Evolutionary conservation across 768 basidiomycete genomes (phyloP).

Genomic region (Lentinula detonsa): DNA sequence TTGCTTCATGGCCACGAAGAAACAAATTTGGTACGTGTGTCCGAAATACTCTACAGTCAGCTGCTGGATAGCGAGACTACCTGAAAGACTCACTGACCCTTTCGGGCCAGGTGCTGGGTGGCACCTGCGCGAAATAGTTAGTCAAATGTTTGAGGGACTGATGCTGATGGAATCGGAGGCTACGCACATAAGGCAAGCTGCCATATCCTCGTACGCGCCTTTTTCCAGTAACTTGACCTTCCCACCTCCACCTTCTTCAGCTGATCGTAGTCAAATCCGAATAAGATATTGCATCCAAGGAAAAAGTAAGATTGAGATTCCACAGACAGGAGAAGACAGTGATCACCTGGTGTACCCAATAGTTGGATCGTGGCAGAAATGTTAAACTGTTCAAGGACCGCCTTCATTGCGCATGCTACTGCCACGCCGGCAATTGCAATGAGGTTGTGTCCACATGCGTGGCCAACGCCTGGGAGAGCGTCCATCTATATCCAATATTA

Average conservation of each 20-base stretch:
- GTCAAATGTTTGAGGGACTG: not conserved
- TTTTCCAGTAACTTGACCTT: constrained; percentile 64
- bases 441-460: constrained; percentile 59
- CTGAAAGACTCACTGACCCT: constrained; percentile 57
- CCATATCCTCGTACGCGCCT: constrained; percentile 74
- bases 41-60: constrained; percentile 63
- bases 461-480: constrained; percentile 32
- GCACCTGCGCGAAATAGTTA: constrained; percentile 41
- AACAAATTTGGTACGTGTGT: constrained; percentile 48
- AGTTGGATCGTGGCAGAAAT: constrained; percentile 66
- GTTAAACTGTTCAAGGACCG: constrained; percentile 50
- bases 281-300: not conserved
- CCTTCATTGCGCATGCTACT: constrained; percentile 60
- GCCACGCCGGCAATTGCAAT: constrained; percentile 75
- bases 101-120: constrained; percentile 78
- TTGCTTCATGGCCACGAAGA: not conserved
- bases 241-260: constrained; percentile 75
- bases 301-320: not conserved
- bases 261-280: constrained; percentile 23
- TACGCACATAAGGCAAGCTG: constrained; percentile 66
- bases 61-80: constrained; percentile 57
- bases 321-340: not conserved
- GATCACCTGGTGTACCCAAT: constrained; percentile 70
- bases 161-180: not conserved
- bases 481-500: constrained; percentile 41